Base-by-base conservation (phyloP, 2,329 filamentous ascomycete species). In the Aureobasidium sp. region DNA sequence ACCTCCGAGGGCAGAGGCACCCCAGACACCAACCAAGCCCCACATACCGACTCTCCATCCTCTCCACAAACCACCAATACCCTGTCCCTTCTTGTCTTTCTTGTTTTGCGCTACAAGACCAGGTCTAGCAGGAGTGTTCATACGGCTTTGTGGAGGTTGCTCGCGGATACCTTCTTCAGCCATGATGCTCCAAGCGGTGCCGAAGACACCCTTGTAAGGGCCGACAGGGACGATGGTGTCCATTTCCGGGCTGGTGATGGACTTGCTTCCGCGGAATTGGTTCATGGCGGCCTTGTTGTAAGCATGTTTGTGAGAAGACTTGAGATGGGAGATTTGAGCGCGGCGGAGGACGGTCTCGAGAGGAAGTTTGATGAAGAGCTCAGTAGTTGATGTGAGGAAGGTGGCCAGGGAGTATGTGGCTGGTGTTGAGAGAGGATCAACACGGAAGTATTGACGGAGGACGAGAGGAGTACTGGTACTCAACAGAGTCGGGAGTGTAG, bases 281-380 rank as follows among this genome's bases (percentile, higher is more conserved):
- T 47, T 51, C 74, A 32, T 73, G 69, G 41, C 58, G 32, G 47
- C 70, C 16, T 50, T 45, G 39, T 59, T 53, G 49, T 65, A 65
- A 14, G 51, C 45, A 32, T 44, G 47, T 10, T 54, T 48, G 47
- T 65, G 64, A 13, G 59, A 42, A 4, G 59, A 21, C 14, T 81
- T 81, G 49, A 90, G 80, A 1, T 91, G 85, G 1, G 86, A 81
- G 63, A 94, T 87, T 74, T 99, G 94, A 5, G 90, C 93, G 63
- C 94, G 85, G 51, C 94, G 87, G 7, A 97, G 82, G 16, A 96
- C 89, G 0, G 93, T 97, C 75, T 99, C 94, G 5, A 97, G 79
- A 0, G 94, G 94, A 13, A 97, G 84, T 70, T 93, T 92, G 67
- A 96, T 75, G 68, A 94, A 89, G 36, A 97, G 83, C 53, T 96